Evolutionary conservation across 2,329 filamentous ascomycete species (phyloP).

Genomic region (Phoma sp.): DNA sequence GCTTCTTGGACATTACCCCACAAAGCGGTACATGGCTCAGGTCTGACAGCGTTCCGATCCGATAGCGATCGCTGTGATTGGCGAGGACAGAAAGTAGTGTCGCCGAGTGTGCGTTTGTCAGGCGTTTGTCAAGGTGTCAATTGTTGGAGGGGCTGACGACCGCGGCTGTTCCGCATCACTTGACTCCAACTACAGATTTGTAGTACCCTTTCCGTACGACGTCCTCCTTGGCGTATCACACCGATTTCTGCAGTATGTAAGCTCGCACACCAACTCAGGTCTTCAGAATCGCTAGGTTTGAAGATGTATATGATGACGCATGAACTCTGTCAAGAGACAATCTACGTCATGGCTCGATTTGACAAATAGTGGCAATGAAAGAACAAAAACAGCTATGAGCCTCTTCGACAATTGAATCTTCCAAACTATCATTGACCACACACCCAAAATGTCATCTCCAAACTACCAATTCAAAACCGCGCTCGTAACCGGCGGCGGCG

Average conservation of each 20-base stretch:
- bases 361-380: conserved; percentile 5
- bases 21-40: conserved; percentile 3
- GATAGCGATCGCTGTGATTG: conserved; percentile 15
- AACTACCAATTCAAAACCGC: conserved; percentile 52
- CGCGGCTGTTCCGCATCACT: neutral
- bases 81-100: conserved; percentile 1
- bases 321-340: neutral
- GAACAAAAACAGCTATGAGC: neutral
- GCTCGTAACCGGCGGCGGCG: conserved; percentile 53
- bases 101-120: conserved; percentile 15
- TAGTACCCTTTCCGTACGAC: too few relatives aligned
- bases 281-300: too few relatives aligned
- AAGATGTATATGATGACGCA: conserved; percentile 2
- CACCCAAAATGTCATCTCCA: conserved; percentile 21
- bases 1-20: conserved; percentile 27
- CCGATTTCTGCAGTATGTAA: too few relatives aligned
- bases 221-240: too few relatives aligned
- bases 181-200: too few relatives aligned
- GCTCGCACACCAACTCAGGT: too few relatives aligned
- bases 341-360: conserved; percentile 5
- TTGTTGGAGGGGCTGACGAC: neutral
- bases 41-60: neutral
- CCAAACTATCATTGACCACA: neutral
- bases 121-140: conserved; percentile 22
- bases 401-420: neutral